phyloP scores from a whole-genome alignment of 805 yeast species.

The Candida bentonensis region DNA sequence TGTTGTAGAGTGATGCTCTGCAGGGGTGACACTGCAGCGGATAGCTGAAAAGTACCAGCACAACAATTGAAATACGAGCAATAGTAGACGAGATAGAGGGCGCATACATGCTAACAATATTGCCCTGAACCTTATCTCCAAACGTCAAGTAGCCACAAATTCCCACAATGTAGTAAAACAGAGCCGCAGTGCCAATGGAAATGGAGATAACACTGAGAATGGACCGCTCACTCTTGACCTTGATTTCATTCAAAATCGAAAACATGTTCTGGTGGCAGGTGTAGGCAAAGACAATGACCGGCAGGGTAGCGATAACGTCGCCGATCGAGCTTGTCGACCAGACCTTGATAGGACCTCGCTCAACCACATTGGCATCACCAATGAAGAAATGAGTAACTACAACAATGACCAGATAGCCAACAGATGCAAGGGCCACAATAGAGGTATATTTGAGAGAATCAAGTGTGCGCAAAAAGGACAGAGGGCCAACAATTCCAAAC shows the following conservation, averaged over 20 bases:
- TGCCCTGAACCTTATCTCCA: constrained; percentile 68
- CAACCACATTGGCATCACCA: constrained; percentile 34
- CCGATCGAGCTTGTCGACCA: constrained; percentile 30
- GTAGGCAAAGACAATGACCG: constrained; percentile 88
- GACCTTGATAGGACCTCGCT: constrained; percentile 37
- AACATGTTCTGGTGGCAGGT: constrained; percentile 96
- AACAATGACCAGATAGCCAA: constrained; percentile 57
- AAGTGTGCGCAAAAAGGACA: constrained; percentile 60
- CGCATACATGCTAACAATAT: constrained; percentile 68
- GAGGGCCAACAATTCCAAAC: constrained; percentile 34
- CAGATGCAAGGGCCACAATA: constrained; percentile 66
- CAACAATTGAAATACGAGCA: constrained; percentile 69
- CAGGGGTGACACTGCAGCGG: constrained; percentile 90
- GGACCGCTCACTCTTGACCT: constrained; percentile 34
- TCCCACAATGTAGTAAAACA: constrained; percentile 60
- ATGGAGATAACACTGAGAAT: constrained; percentile 33
- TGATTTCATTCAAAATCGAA: constrained; percentile 70
- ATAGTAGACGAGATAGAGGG: constrained; percentile 50
- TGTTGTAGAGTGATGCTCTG: constrained; percentile 65
- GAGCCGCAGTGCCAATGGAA: constrained; percentile 47
- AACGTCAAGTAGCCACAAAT: constrained; percentile 73
- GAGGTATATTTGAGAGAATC: constrained; percentile 82
- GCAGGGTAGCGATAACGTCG: constrained; percentile 55
- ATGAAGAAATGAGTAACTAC: constrained; percentile 58
- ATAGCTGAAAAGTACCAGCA: constrained; percentile 69